These are phyloP conservation scores for Arthroderma uncinatum DNA, from an alignment of 2,329 filamentous ascomycete species.

Conservation along the genomic window DNA sequence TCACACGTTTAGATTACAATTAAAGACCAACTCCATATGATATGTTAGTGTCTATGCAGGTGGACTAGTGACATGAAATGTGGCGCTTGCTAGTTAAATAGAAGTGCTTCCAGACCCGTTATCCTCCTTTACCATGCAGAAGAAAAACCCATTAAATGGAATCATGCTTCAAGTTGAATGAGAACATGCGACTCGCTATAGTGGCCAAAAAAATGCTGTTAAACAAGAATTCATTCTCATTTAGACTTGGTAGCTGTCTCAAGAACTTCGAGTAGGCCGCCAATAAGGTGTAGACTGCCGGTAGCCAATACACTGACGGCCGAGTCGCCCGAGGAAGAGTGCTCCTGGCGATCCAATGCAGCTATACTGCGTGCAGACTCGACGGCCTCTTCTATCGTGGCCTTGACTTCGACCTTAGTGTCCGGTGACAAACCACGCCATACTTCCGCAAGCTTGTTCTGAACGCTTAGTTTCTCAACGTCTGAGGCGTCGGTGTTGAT, in stretches of 20 bases:
- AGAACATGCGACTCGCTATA: neutral
- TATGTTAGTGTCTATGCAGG: neutral
- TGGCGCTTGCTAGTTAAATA: slow-evolving; percentile 1
- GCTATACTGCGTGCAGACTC: slow-evolving; percentile 42
- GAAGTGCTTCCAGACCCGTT: neutral
- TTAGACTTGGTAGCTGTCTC: slow-evolving; percentile 30
- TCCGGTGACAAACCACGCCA: slow-evolving; percentile 49
- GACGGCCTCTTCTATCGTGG: slow-evolving; percentile 61
- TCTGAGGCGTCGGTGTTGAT: slow-evolving; percentile 50
- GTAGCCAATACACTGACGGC: slow-evolving; percentile 58
- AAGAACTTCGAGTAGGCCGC: slow-evolving; percentile 62
- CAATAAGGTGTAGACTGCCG: slow-evolving; percentile 75
- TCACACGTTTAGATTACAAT: neutral
- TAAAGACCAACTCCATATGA: neutral
- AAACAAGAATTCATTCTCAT: neutral
- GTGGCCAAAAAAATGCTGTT: neutral
- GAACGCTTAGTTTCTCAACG: slow-evolving; percentile 52
- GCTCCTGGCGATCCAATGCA: slow-evolving; percentile 22
- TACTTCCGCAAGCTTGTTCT: slow-evolving; percentile 51
- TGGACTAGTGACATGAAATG: neutral
- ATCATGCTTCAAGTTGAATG: slow-evolving; percentile 4
- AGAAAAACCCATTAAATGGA: neutral
- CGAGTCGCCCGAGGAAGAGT: slow-evolving; percentile 5
- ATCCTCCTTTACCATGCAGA: neutral
- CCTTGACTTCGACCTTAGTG: slow-evolving; percentile 45